Conservation (phyloP, 345 rosid species). For the Turritis glabra region DNA sequence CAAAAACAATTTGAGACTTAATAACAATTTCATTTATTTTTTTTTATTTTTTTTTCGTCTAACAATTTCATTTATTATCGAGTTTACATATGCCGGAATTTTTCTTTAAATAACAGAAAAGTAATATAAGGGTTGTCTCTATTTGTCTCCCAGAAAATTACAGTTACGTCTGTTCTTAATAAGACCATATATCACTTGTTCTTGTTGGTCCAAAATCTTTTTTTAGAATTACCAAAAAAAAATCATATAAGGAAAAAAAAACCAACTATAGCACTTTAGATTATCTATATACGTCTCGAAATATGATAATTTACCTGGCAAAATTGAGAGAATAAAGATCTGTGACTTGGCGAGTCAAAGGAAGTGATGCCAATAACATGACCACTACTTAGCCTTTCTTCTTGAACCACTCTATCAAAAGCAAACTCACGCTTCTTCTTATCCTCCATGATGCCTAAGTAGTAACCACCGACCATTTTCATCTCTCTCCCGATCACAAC, state of each 20-base stretch:
- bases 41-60: too few relatives aligned
- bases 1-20: too few relatives aligned
- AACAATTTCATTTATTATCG: neutral
- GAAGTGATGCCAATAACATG: slow-evolving; percentile 49
- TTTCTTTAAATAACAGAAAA: too few relatives aligned
- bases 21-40: neutral
- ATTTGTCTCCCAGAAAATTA: neutral
- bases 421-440: slow-evolving; percentile 1
- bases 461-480: slow-evolving; percentile 48
- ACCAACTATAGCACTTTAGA: neutral
- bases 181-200: neutral
- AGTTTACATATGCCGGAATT: neutral
- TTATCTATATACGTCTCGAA: neutral
- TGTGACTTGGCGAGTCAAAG: slow-evolving; percentile 38
- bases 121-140: neutral
- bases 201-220: neutral
- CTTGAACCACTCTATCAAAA: slow-evolving; percentile 26
- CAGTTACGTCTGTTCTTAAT: neutral
- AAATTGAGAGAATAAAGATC: slow-evolving; percentile 43
- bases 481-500: slow-evolving; percentile 54
- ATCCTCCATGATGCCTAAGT: slow-evolving; percentile 53
- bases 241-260: neutral
- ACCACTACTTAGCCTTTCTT: slow-evolving; percentile 18
- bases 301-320: slow-evolving; percentile 50
- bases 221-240: neutral